These are phyloP conservation scores for Fusarium sp. DNA, from an alignment of 2,329 filamentous ascomycete species.

Conservation along the genomic window DNA sequence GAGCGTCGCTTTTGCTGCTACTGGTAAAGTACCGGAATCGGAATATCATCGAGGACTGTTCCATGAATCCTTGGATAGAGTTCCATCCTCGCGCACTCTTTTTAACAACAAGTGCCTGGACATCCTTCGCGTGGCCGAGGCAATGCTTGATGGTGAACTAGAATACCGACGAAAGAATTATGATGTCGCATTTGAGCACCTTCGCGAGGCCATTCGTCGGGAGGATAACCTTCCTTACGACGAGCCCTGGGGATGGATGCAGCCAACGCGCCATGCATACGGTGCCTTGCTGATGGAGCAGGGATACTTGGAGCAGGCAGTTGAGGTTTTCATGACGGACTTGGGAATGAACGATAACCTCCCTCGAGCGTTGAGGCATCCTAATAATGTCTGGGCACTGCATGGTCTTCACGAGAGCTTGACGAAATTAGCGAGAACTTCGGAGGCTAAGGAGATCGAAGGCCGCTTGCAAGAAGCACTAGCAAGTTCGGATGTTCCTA, in stretches of 20 bases:
- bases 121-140: slow-evolving; percentile 70
- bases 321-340: slow-evolving; percentile 69
- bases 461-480: neutral
- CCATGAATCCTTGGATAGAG: slow-evolving; percentile 54
- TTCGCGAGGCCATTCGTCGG: slow-evolving; percentile 66
- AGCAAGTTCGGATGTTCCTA: slow-evolving; percentile 1
- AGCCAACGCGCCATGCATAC: slow-evolving; percentile 76
- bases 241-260: slow-evolving; percentile 86
- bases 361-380: slow-evolving; percentile 73
- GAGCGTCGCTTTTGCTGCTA: slow-evolving; percentile 73
- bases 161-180: slow-evolving; percentile 73
- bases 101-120: slow-evolving; percentile 58
- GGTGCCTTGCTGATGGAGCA: slow-evolving; percentile 77
- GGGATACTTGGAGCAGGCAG: slow-evolving; percentile 65
- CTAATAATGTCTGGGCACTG: slow-evolving; percentile 80
- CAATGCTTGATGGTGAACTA: slow-evolving; percentile 80
- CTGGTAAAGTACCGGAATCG: slow-evolving; percentile 69
- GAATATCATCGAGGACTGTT: slow-evolving; percentile 61
- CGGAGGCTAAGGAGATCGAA: slow-evolving; percentile 49
- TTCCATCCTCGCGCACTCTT: slow-evolving; percentile 67
- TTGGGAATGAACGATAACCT: slow-evolving; percentile 69
- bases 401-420: slow-evolving; percentile 80
- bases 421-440: slow-evolving; percentile 57
- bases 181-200: slow-evolving; percentile 67
- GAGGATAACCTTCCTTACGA: slow-evolving; percentile 75